Conservation (phyloP, 495 filamentous ascomycete genomes). For the Evansstolkia leycettana region DNA sequence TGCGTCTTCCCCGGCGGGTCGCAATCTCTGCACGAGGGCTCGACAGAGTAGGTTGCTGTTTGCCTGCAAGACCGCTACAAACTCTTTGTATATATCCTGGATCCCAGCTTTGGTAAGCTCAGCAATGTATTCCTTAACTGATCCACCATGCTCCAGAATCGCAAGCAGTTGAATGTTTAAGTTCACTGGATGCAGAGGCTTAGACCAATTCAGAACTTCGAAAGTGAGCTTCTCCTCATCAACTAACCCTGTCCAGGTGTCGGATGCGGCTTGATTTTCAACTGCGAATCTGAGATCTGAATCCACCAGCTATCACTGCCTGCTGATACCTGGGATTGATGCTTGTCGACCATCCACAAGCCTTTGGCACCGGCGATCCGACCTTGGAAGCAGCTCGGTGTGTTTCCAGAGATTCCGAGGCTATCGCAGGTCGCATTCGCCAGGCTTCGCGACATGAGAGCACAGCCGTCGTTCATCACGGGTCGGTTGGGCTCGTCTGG, state of each 20-base stretch:
- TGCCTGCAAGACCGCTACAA: conserved; percentile 42
- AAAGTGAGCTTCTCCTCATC: conserved; percentile 51
- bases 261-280: conserved; percentile 60
- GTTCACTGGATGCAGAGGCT: conserved; percentile 46
- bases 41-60: conserved; percentile 26
- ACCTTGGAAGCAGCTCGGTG: conserved; percentile 69
- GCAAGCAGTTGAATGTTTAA: conserved; percentile 70
- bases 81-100: conserved; percentile 31
- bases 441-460: conserved; percentile 51
- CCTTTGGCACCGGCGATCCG: conserved; percentile 81
- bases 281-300: conserved; percentile 64
- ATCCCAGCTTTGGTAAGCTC: conserved; percentile 47
- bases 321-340: conserved; percentile 11
- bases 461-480: conserved; percentile 79
- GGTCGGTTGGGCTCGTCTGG: conserved; percentile 13
- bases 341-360: conserved; percentile 66
- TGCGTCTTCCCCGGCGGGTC: conserved; percentile 14
- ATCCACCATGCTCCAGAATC: conserved; percentile 56
- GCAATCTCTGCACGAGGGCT: conserved; percentile 25
- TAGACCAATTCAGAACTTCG: conserved; percentile 55
- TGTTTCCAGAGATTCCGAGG: conserved; percentile 42
- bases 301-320: conserved; percentile 50
- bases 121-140: conserved; percentile 43
- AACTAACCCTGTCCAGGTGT: conserved; percentile 23
- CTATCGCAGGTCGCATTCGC: conserved; percentile 46